Percentiles rank a stretch among this genome's conserved stretches.
These are phyloP conservation scores for Rosa multiflora DNA, from an alignment of 306 rosid species.

Conservation along the genomic window DNA sequence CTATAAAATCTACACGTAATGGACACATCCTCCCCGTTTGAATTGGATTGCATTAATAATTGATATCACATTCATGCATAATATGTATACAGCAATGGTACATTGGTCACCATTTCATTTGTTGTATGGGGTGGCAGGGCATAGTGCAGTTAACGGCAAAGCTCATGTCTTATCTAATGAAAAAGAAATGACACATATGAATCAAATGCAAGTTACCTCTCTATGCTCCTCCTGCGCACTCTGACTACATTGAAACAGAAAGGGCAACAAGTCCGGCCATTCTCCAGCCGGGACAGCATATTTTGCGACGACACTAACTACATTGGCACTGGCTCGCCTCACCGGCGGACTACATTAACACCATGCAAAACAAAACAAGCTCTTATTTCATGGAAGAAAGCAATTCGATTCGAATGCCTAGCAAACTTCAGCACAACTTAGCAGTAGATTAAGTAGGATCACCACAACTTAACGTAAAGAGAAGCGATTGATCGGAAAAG, in stretches of 20 bases:
- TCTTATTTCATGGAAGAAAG: background rate
- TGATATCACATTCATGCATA: background rate
- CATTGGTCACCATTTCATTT: background rate
- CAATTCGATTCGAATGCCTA: background rate
- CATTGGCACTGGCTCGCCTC: constrained; percentile 93
- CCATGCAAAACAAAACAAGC: constrained; percentile 5
- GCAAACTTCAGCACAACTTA: background rate
- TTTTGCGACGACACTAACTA: constrained; percentile 85
- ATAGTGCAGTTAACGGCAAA: background rate
- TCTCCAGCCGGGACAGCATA: constrained; percentile 93
- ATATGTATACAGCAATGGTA: background rate
- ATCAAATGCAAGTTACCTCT: constrained; percentile 51
- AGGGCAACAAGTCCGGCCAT: constrained; percentile 94
- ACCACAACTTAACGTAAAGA: background rate
- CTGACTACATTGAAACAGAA: constrained; percentile 93
- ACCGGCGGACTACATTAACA: constrained; percentile 75
- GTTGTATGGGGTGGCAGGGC: background rate
- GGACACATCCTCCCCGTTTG: background rate
- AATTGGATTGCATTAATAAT: background rate
- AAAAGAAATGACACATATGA: background rate
- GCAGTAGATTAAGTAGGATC: no score
- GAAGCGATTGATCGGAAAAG: background rate
- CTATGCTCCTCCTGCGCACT: constrained; percentile 95
- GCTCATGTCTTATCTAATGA: background rate
- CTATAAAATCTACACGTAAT: background rate